phyloP scores from a whole-genome alignment of 176 grass and related monocot species.

The Tuctoria greenei region DNA sequence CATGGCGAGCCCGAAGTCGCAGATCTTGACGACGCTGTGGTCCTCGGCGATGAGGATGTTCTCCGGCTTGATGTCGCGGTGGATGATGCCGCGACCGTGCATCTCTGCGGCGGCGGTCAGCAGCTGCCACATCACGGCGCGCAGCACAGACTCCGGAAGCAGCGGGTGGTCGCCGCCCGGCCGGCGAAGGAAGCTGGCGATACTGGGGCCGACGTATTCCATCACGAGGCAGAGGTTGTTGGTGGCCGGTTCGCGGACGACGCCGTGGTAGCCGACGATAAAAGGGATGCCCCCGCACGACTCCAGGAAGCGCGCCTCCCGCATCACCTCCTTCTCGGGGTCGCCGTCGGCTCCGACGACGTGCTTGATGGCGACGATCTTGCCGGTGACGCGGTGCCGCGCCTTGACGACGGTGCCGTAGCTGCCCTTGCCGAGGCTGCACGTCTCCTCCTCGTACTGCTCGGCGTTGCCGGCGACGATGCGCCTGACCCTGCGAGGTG shows the following conservation, averaged over 20 bases:
- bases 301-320: neutral
- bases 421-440: too few species aligned
- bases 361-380: too few species aligned
- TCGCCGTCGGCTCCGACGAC: neutral
- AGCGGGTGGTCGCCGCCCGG: too few species aligned
- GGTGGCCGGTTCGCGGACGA: neutral
- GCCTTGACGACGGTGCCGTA: too few species aligned
- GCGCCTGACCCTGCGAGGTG: too few species aligned
- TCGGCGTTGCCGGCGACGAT: too few species aligned
- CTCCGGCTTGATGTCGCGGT: slow-evolving; percentile 40
- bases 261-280: neutral
- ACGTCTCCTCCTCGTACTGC: too few species aligned
- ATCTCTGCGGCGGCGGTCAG: neutral
- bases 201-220: too few species aligned
- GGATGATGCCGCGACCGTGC: slow-evolving; percentile 10
- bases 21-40: slow-evolving; percentile 30
- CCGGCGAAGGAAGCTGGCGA: too few species aligned
- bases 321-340: neutral
- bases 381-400: too few species aligned
- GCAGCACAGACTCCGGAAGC: too few species aligned
- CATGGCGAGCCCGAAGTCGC: slow-evolving; percentile 38
- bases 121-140: neutral
- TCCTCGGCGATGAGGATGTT: slow-evolving; percentile 33
- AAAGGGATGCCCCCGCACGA: neutral
- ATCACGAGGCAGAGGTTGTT: too few species aligned